A percentile compares a stretch with the other conserved stretches of the same genome.
Conservation (phyloP, 768 basidiomycete species). For the Agrocybe praecox region DNA sequence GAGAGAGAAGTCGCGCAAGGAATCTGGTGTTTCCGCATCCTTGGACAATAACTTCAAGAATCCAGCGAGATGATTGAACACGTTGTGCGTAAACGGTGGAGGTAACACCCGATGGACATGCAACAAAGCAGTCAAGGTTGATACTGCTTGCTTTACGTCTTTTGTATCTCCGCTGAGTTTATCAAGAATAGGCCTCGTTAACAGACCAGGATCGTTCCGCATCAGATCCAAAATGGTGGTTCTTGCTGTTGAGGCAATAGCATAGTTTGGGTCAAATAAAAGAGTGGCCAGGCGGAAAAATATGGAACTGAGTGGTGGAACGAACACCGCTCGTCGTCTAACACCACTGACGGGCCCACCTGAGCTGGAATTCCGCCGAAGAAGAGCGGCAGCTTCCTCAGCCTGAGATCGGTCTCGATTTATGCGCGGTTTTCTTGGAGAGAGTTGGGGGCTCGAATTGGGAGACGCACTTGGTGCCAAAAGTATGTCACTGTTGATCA, state of each 20-base stretch:
- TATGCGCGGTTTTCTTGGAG: constrained; percentile 30
- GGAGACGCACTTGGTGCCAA: constrained; percentile 28
- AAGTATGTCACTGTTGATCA: constrained; percentile 20
- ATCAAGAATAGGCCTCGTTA: constrained; percentile 65
- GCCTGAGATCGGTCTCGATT: constrained; percentile 16
- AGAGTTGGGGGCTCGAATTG: constrained; percentile 31
- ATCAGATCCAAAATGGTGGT: constrained; percentile 63
- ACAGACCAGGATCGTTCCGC: constrained; percentile 73
- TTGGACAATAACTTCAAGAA: constrained; percentile 59
- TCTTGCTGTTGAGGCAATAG: constrained; percentile 59
- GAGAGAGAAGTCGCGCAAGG: constrained; percentile 55
- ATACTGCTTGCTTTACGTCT: constrained; percentile 48
- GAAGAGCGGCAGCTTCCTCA: constrained; percentile 37
- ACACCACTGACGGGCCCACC: constrained; percentile 44
- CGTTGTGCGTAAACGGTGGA: constrained; percentile 62
- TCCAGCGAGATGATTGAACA: constrained; percentile 74
- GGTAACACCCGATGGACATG: constrained; percentile 61
- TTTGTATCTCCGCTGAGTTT: constrained; percentile 53
- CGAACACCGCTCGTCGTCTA: constrained; percentile 70
- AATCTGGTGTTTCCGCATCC: constrained; percentile 40
- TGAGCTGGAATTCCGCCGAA: constrained; percentile 60
- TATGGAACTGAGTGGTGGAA: constrained; percentile 55
- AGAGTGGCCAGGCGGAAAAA: constrained; percentile 58
- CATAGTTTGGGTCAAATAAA: constrained; percentile 53
- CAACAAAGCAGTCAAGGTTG: constrained; percentile 56